Evolutionary conservation across 2,329 filamentous ascomycete species (phyloP).

Genomic region (Botrytis galanthina): DNA sequence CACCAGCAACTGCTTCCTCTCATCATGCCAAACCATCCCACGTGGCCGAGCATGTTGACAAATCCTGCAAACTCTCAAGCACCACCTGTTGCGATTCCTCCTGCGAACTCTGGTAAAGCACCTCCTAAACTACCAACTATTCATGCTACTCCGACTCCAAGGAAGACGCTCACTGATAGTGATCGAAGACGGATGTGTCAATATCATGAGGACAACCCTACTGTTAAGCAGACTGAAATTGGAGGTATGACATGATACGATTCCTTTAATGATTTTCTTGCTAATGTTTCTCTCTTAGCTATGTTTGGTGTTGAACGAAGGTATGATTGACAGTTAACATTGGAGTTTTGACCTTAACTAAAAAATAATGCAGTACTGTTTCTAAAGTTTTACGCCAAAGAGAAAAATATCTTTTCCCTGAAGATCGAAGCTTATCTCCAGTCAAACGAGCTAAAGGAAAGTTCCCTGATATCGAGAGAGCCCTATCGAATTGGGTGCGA

Average conservation of each 20-base stretch:
- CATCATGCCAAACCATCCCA: constrained; percentile 64
- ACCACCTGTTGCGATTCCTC: constrained; percentile 54
- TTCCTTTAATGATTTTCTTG: neutral
- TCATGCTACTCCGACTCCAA: constrained; percentile 60
- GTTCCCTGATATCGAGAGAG: constrained; percentile 86
- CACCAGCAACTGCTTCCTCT: constrained; percentile 64
- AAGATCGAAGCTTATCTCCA: constrained; percentile 75
- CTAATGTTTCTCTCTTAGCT: constrained; percentile 45
- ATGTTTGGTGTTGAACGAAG: constrained; percentile 97
- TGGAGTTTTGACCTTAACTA: neutral
- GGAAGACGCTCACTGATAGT: constrained; percentile 86
- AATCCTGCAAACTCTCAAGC: constrained; percentile 62
- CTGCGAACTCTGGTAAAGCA: constrained; percentile 46
- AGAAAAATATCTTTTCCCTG: constrained; percentile 85
- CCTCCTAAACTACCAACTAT: constrained; percentile 50
- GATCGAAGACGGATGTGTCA: constrained; percentile 92
- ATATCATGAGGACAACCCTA: constrained; percentile 86
- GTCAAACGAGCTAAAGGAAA: constrained; percentile 82
- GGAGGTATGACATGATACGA: constrained; percentile 58
- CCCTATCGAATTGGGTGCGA: constrained; percentile 80
- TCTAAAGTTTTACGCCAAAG: constrained; percentile 94
- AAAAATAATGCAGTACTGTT: constrained; percentile 68
- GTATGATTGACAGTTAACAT: constrained; percentile 49
- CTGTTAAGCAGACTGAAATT: constrained; percentile 93
- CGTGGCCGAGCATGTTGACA: constrained; percentile 81